Percentiles rank a stretch among this genome's conserved stretches.
Evolutionary conservation across 495 filamentous ascomycete species (phyloP).

Genomic region (Parachaetomium inaequale): DNA sequence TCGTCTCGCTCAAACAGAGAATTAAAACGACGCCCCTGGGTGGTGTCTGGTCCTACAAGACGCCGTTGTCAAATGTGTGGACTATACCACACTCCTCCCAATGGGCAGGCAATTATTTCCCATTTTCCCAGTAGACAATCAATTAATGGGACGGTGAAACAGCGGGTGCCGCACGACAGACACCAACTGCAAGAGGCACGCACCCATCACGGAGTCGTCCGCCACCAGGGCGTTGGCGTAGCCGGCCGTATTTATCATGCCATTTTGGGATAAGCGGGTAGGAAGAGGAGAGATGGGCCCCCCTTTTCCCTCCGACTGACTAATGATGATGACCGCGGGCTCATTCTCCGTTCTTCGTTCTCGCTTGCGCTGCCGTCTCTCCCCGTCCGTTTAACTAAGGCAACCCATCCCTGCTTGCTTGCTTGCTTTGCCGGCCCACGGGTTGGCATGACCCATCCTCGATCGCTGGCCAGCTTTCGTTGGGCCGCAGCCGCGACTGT

Average conservation of each 20-base stretch:
- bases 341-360: too few species aligned
- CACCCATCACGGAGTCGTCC: neutral
- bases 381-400: too few species aligned
- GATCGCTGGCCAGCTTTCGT: too few species aligned
- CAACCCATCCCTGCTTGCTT: too few species aligned
- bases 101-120: neutral
- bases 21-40: neutral
- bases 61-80: neutral
- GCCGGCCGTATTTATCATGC: conserved; percentile 4
- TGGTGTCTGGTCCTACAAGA: neutral
- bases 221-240: neutral
- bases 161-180: neutral
- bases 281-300: neutral
- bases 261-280: neutral
- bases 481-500: too few species aligned
- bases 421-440: too few species aligned
- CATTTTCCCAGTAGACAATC: too few species aligned
- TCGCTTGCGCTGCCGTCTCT: too few species aligned
- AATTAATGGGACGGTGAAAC: neutral
- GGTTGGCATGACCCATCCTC: too few species aligned
- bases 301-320: too few species aligned
- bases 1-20: neutral
- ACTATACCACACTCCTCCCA: neutral
- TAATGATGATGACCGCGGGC: too few species aligned
- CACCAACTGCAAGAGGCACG: neutral